Conservation (phyloP, 208 protist genomes). For the Leishmania turanica region DNA sequence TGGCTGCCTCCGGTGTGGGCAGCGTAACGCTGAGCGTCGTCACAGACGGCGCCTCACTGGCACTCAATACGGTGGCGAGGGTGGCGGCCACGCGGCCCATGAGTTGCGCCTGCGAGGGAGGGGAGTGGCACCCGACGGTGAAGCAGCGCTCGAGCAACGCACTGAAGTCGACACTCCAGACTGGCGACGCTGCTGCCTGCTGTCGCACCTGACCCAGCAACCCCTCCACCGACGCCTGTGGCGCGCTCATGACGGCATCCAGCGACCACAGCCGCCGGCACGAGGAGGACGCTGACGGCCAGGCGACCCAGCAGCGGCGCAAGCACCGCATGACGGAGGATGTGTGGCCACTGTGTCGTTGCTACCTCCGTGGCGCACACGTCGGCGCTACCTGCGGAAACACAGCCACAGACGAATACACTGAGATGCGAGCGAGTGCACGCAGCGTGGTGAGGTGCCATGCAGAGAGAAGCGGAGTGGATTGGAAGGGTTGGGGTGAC, state of each 20-base stretch:
- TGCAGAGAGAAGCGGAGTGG: neutral
- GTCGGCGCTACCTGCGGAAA: neutral
- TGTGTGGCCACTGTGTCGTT: neutral
- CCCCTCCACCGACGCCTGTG: neutral
- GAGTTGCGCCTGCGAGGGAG: conserved; percentile 14
- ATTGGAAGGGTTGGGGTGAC: neutral
- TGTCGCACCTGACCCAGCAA: conserved; percentile 7
- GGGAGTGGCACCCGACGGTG: conserved; percentile 9
- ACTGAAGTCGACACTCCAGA: conserved; percentile 56
- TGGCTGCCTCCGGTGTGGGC: conserved; percentile 12
- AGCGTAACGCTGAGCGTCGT: conserved; percentile 25
- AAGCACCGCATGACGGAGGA: neutral
- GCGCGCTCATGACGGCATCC: neutral
- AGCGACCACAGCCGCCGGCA: conserved; percentile 13
- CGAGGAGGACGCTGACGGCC: neutral
- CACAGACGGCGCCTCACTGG: conserved; percentile 4
- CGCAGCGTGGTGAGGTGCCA: neutral
- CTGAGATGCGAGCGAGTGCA: neutral
- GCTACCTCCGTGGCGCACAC: neutral
- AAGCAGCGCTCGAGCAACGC: conserved; percentile 18
- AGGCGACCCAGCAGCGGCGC: neutral
- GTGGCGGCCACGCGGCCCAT: conserved; percentile 15
- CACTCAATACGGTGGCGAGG: conserved; percentile 15
- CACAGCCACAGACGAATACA: neutral
- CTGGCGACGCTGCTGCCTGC: conserved; percentile 9